A percentile compares a stretch with the other conserved stretches of the same genome.
These are phyloP conservation scores for Chaetothyriales sp. DNA, from an alignment of 2,329 filamentous ascomycete species.

Conservation along the genomic window DNA sequence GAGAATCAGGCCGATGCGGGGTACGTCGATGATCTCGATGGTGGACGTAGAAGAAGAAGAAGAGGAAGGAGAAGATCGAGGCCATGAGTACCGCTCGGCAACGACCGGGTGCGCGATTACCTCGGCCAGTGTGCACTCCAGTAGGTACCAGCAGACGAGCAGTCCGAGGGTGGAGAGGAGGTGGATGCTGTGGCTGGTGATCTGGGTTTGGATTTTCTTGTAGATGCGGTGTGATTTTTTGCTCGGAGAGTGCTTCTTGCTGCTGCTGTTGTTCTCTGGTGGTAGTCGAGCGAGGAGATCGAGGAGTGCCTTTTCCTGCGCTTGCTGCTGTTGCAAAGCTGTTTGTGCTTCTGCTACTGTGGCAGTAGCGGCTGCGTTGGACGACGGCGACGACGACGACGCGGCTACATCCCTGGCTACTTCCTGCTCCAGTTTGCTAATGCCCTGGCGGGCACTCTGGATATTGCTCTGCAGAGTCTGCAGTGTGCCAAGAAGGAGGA, in stretches of 20 bases:
- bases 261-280: neutral
- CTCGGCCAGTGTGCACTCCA: conserved; percentile 35
- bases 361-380: conserved; percentile 1
- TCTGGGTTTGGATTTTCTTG: neutral
- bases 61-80: conserved; percentile 8
- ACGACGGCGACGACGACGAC: conserved; percentile 13
- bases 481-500: conserved; percentile 23
- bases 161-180: conserved; percentile 21
- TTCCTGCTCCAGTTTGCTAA: conserved; percentile 25
- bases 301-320: neutral
- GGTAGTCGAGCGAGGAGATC: neutral
- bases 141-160: conserved; percentile 30
- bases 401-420: conserved; percentile 12
- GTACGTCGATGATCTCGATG: conserved; percentile 20
- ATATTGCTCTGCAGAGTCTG: conserved; percentile 27
- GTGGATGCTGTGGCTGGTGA: conserved; percentile 14
- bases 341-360: conserved; percentile 8
- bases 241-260: conserved; percentile 5
- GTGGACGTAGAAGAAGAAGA: neutral
- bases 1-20: conserved; percentile 39
- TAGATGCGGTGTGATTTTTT: conserved; percentile 11
- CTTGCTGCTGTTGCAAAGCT: conserved; percentile 6
- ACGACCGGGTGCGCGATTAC: conserved; percentile 37
- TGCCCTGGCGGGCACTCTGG: conserved; percentile 26
- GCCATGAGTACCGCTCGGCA: conserved; percentile 34